phyloP scores from a whole-genome alignment of 148 eudicot species.

The Arctostaphylos glauca region DNA sequence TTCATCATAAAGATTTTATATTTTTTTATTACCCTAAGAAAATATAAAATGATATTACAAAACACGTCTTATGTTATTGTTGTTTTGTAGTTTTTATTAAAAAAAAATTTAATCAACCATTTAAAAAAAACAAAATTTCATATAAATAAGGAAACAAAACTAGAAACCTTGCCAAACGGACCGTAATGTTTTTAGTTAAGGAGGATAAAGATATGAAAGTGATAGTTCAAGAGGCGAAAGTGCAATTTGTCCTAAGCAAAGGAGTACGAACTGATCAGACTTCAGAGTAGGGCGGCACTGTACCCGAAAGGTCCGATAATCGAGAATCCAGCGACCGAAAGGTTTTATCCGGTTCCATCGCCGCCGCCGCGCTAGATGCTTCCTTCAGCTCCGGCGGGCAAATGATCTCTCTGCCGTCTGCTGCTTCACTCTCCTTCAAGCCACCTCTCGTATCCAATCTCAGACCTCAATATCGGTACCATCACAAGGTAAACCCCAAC shows the following conservation, averaged over 20 bases:
- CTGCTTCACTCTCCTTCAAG: constrained; percentile 17
- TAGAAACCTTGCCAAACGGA: no score
- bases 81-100: no score
- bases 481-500: constrained; percentile 13
- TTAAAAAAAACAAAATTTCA: no score
- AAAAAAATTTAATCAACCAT: no score
- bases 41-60: no score
- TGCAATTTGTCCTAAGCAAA: neutral
- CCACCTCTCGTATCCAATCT: constrained; percentile 13
- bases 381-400: neutral
- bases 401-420: constrained; percentile 26
- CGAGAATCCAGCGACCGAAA: neutral
- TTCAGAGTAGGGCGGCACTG: neutral
- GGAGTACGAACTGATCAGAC: neutral
- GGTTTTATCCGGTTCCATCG: neutral
- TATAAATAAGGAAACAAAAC: no score
- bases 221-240: neutral
- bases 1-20: no score
- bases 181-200: no score
- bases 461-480: neutral
- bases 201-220: neutral
- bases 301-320: neutral
- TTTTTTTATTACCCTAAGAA: no score
- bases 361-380: constrained; percentile 20
- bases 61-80: no score